A percentile compares a stretch with the other conserved stretches of the same genome.
Conservation (phyloP, 768 basidiomycete genomes). For the Leccinum boreale region DNA sequence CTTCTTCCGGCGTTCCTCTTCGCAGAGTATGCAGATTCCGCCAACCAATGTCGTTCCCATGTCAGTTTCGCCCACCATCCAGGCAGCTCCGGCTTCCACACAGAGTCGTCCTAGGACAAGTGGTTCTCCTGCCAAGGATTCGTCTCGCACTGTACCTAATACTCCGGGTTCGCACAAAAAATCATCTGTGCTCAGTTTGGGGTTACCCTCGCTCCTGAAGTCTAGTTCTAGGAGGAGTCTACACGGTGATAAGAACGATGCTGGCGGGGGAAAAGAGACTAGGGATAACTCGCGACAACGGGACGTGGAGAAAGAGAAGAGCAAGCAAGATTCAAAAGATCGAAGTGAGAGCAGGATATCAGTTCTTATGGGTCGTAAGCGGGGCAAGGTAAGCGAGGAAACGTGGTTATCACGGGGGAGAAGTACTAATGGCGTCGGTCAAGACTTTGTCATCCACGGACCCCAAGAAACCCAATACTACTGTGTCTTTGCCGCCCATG, state of each 20-base stretch:
- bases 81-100: constrained; percentile 40
- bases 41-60: constrained; percentile 39
- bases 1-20: constrained; percentile 89
- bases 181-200: constrained; percentile 77
- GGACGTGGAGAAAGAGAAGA: constrained; percentile 45
- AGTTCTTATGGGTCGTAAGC: constrained; percentile 80
- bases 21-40: constrained; percentile 77
- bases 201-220: constrained; percentile 79
- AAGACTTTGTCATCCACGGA: constrained; percentile 86
- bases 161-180: constrained; percentile 71
- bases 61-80: constrained; percentile 51
- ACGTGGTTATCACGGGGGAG: neutral
- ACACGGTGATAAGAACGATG: constrained; percentile 52
- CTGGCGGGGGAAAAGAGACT: constrained; percentile 41
- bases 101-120: constrained; percentile 42
- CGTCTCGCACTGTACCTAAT: constrained; percentile 49
- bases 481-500: constrained; percentile 81
- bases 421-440: constrained; percentile 10
- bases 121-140: constrained; percentile 53
- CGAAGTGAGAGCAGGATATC: constrained; percentile 89
- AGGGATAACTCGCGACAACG: constrained; percentile 50
- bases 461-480: constrained; percentile 67
- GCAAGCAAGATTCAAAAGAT: constrained; percentile 78
- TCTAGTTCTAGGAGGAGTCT: constrained; percentile 82
- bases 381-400: constrained; percentile 74